Evolutionary conservation across 2,329 filamentous ascomycete species (phyloP), one percentile per base, ranked within the genome.

Genomic region (Tolypocladium nubicola): DNA sequence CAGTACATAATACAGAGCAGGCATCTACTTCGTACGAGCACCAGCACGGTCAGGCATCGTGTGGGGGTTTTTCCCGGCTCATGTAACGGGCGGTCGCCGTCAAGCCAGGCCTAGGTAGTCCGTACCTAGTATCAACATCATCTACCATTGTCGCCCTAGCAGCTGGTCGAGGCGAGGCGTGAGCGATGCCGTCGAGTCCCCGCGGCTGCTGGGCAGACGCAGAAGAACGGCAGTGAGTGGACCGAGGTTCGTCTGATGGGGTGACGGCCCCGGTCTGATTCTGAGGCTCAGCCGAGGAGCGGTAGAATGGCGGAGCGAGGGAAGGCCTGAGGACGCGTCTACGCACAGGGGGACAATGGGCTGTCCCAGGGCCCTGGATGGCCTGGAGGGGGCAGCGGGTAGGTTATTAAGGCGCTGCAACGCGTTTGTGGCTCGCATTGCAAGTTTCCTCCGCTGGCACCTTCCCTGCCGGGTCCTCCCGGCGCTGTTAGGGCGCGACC

Each of bases 401-500:
- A 23, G 45, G 23, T 47, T 14, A 30, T 30, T 47, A 23, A 26
- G 16, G 45, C 45, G 16, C 45, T 33, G 26, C 45, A 33, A 26
- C 26, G 4, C 23, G 23, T 47, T 10, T 16, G 14, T 47, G 4
- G 45, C 45, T 16, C 16, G 26, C 26, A 6, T 50, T 50, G 26
- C 40, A 39, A 23, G 41, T 50, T 56, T 38, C 26, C 2, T 19
- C 41, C 16, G 43, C 54, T 50, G 47, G 8, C 53, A 40, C 52
- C 56, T 57, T 57, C 47, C 57, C 53, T 56, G 54, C 57, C 57
- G 59, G 59, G 52, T 41, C 54, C 52, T 59, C 59, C 57, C 55
- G 57, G 52, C 41, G 53, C 55, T 45, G 52, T 52, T 57, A 41
- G 33, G 41, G 54, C 23, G 41, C 54, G 43, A 56, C 43, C 43